Evolutionary conservation across 805 yeast genomes (phyloP).

Genomic region (Danielia reshetovae): DNA sequence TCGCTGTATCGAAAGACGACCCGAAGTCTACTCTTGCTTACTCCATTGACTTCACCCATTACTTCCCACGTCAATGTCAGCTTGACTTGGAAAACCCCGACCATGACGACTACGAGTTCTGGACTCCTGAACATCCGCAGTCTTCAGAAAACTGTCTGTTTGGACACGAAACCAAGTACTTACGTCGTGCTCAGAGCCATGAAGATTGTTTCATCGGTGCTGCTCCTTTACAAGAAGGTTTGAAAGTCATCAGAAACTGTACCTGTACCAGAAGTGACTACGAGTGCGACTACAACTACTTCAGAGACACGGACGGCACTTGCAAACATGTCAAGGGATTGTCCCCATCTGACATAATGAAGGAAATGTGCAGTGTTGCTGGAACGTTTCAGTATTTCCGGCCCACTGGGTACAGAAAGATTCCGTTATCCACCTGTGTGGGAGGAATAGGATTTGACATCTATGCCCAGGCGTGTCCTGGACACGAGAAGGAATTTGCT

Average conservation of each 20-base stretch:
- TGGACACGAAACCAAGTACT: conserved; percentile 40
- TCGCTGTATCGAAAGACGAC: conserved; percentile 42
- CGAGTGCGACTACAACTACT: conserved; percentile 91
- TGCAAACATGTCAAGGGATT: conserved; percentile 80
- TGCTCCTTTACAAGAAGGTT: conserved; percentile 54
- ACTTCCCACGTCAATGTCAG: conserved; percentile 37
- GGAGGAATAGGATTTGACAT: conserved; percentile 75
- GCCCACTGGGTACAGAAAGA: conserved; percentile 88
- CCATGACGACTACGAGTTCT: conserved; percentile 38
- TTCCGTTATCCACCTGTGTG: conserved; percentile 80
- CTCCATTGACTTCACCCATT: conserved; percentile 35
- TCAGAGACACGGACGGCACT: conserved; percentile 68
- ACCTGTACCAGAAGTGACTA: conserved; percentile 80
- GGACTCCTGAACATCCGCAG: conserved; percentile 39
- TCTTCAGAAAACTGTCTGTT: conserved; percentile 37
- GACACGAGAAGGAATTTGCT: conserved; percentile 64
- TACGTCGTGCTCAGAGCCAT: conserved; percentile 42
- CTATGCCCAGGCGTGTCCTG: conserved; percentile 76
- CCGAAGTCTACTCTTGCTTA: conserved; percentile 40
- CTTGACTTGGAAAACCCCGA: conserved; percentile 39
- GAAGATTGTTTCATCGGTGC: conserved; percentile 68
- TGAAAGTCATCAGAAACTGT: conserved; percentile 61
- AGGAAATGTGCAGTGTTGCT: conserved; percentile 54
- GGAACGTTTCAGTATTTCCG: conserved; percentile 68
- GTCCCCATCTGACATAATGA: conserved; percentile 56